Evolutionary conservation across 192 early-diverging fungal species (phyloP).

Genomic region (Linnemannia zychae): DNA sequence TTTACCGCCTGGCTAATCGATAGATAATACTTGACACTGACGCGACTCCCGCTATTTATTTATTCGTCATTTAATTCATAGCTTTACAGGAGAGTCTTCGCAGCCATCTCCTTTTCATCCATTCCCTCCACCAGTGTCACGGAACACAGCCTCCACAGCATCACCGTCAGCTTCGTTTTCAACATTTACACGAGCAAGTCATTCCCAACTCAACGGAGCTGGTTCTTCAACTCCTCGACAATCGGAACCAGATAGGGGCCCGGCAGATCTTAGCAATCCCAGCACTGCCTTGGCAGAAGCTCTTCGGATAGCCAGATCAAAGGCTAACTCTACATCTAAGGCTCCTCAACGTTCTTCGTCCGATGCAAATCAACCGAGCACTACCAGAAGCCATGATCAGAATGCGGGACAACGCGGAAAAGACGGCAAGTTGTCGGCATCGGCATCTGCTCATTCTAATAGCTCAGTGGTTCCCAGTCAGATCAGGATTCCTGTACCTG

Average conservation of each 20-base stretch:
- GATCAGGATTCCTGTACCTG: constrained; percentile 42
- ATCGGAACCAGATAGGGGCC: constrained; percentile 17
- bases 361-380: neutral
- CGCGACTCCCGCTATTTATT: neutral
- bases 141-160: neutral
- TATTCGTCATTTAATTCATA: neutral
- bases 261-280: constrained; percentile 29
- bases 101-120: constrained; percentile 15
- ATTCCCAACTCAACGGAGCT: neutral
- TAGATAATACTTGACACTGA: neutral
- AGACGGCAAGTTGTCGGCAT: neutral
- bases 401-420: neutral
- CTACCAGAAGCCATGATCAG: neutral
- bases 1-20: constrained; percentile 2
- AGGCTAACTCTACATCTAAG: constrained; percentile 9
- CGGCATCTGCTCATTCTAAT: constrained; percentile 2
- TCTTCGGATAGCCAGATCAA: constrained; percentile 16
- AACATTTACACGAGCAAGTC: neutral
- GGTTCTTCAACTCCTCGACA: neutral
- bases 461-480: constrained; percentile 3
- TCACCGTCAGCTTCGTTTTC: neutral
- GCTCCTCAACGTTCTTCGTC: neutral
- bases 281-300: constrained; percentile 25
- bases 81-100: neutral
- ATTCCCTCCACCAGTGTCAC: constrained; percentile 10